Evolutionary conservation across 805 yeast genomes (phyloP), one percentile per base, ranked within the genome.

Genomic region (Schwanniomyces vanrijiae): DNA sequence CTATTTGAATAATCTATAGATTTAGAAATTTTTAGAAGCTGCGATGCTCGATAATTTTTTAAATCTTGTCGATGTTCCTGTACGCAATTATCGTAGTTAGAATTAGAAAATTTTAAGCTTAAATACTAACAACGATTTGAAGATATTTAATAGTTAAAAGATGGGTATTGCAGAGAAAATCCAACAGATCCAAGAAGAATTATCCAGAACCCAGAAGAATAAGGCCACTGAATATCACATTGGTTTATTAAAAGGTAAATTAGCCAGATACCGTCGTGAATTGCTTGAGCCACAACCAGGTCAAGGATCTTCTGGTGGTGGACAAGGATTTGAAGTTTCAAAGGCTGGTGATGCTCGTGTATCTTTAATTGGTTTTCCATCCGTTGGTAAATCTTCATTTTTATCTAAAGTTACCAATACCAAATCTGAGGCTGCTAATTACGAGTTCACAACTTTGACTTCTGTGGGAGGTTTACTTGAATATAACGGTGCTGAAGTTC

Each of bases 221-320:
- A 92, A 92, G 70, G 98, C 99, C 52, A 92, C 99, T 0, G 98
- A 92, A 73, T 91, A 94, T 67, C 99, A 92, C 65, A 78, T 92
- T 61, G 98, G 99, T 53, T 79, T 92, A 20, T 75, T 94, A 45
- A 91, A 92, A 69, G 99, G 98, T 45, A 94, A 92, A 65, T 79
- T 94, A 37, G 99, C 99, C 8, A 78, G 96, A 53, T 88, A 88
- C 61, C 80, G 98, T 62, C 84, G 95, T 59, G 96, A 92, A 73
- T 77, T 92, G 43, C 75, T 92, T 40, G 97, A 91, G 55, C 98
- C 97, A 5, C 85, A 88, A 37, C 86, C 92, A 0, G 89, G 90
- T 0, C 77, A 83, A 21, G 80, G 85, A 2, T 77, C 87, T 13
- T 78, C 83, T 21, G 90, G 90, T 9, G 82, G 81, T 46, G 96